Base-by-base conservation (phyloP, 2,329 filamentous ascomycete genomes). In the Simplicillium aogashimaense region DNA sequence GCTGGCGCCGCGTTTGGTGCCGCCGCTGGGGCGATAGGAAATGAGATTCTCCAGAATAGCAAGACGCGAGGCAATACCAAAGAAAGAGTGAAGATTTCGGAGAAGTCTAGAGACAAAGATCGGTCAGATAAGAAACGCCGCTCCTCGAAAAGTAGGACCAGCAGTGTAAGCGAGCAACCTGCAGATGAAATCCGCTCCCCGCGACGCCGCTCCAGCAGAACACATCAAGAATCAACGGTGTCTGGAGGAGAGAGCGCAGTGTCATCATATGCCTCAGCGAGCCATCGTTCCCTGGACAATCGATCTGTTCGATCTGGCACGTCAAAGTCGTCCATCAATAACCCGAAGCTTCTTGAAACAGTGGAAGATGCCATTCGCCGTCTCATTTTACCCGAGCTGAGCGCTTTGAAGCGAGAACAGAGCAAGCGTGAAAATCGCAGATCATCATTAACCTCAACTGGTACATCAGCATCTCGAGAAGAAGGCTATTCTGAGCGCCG, bases 291-390 rank as follows among this genome's bases (percentile, higher is more conserved):
- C 1, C 59, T 69, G 43, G 72, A 76, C 47, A 67, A 72, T 45
- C 67, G 74, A 53, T 74, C 73, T 29, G 59, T 67, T 44, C 67
- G 65, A 41, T 73, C 70, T 1, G 64, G 61, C 7, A 60, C 61
- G 17, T 77, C 74, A 20, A 76, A 73, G 40, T 86, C 86, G 3
- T 90, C 86, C 0, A 86, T 94, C 57, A 94, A 94, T 63, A 95
- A 95, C 53, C 89, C 89, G 0, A 92, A 87, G 55, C 66, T 95
- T 2, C 72, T 95, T 2, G 86, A 92, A 53, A 92, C 88, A 0
- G 89, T 95, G 3, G 89, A 95, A 63, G 88, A 95, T 62, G 88
- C 88, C 12, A 94, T 95, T 53, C 81, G 87, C 46, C 77, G 88
- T 37, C 71, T 95, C 37, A 94, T 95, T 39, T 65, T 98, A 3